Percentiles rank a stretch among this genome's conserved stretches.
These are phyloP conservation scores for Solanum hybrid DNA, from an alignment of 305 asterid genomes.

Conservation along the genomic window DNA sequence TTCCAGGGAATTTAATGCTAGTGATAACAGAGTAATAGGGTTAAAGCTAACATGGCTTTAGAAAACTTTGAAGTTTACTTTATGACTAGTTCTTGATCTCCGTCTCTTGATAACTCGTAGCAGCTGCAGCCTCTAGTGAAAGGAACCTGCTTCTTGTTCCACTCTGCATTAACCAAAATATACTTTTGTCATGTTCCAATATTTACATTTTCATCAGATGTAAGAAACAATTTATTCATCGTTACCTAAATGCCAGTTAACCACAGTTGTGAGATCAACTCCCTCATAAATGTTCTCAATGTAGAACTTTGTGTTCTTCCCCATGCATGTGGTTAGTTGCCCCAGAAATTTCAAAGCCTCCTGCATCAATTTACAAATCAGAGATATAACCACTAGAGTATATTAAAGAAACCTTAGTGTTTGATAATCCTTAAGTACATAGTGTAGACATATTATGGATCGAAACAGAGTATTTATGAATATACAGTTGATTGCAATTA, in stretches of 20 bases:
- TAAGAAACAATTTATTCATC: background rate
- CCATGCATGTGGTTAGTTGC: conserved; percentile 49
- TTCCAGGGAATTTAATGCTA: background rate
- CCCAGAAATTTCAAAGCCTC: conserved; percentile 44
- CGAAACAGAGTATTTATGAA: background rate
- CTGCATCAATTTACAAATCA: conserved; percentile 22
- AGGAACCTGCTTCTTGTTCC: conserved; percentile 62
- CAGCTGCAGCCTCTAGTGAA: conserved; percentile 68
- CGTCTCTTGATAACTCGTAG: conserved; percentile 33
- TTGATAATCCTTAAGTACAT: background rate
- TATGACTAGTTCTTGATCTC: conserved; percentile 39
- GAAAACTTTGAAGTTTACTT: conserved; percentile 23
- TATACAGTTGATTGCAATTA: background rate
- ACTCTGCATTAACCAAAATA: conserved; percentile 36
- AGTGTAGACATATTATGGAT: background rate
- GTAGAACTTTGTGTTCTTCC: conserved; percentile 49
- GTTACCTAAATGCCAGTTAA: conserved; percentile 67
- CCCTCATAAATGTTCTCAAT: conserved; percentile 48
- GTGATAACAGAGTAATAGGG: background rate
- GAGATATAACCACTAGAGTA: background rate
- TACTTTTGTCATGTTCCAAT: background rate
- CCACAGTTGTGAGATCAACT: conserved; percentile 34
- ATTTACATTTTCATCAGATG: background rate
- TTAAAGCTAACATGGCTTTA: background rate
- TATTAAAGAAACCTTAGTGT: background rate